phyloP scores from a whole-genome alignment of 1,284 basidiomycete genomes.

The Trichosporon coremiiforme region DNA sequence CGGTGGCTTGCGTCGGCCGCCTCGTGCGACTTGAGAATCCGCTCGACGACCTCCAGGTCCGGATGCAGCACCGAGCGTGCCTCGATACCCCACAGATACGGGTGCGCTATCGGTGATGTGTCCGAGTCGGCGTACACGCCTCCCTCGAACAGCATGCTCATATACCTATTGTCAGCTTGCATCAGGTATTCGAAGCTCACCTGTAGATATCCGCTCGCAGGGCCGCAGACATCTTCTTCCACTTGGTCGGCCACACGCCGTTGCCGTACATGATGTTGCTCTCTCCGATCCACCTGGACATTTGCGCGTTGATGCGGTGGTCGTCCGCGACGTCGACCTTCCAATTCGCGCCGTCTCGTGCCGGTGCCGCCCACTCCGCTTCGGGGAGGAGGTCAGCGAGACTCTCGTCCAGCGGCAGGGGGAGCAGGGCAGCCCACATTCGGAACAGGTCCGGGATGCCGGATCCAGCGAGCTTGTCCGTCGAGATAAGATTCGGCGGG shows the following conservation, averaged over 20 bases:
- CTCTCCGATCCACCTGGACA: constrained; percentile 40
- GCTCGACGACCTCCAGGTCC: constrained; percentile 33
- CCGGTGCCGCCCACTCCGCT: constrained; percentile 28
- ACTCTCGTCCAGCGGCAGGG: constrained; percentile 21
- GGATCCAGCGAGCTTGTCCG: constrained; percentile 28
- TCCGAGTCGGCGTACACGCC: constrained; percentile 49
- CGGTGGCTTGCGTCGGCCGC: constrained; percentile 25
- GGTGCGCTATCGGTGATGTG: constrained; percentile 45
- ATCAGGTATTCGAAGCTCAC: constrained; percentile 25
- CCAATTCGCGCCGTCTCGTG: constrained; percentile 34
- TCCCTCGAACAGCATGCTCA: constrained; percentile 44
- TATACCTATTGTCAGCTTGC: constrained; percentile 34
- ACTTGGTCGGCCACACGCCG: constrained; percentile 32
- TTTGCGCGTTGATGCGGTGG: constrained; percentile 33
- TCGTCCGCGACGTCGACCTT: constrained; percentile 36
- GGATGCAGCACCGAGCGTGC: constrained; percentile 34
- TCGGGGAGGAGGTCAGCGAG: constrained; percentile 24
- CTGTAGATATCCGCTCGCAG: constrained; percentile 43
- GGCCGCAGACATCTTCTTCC: constrained; percentile 38
- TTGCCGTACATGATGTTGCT: constrained; percentile 20
- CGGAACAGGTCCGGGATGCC: constrained; percentile 38
- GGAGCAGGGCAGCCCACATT: constrained; percentile 39
- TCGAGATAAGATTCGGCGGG: constrained; percentile 28
- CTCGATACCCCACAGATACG: constrained; percentile 42
- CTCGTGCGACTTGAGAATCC: constrained; percentile 25